Base-by-base conservation (phyloP, 495 filamentous ascomycete genomes). In the Penicillium argentinense region DNA sequence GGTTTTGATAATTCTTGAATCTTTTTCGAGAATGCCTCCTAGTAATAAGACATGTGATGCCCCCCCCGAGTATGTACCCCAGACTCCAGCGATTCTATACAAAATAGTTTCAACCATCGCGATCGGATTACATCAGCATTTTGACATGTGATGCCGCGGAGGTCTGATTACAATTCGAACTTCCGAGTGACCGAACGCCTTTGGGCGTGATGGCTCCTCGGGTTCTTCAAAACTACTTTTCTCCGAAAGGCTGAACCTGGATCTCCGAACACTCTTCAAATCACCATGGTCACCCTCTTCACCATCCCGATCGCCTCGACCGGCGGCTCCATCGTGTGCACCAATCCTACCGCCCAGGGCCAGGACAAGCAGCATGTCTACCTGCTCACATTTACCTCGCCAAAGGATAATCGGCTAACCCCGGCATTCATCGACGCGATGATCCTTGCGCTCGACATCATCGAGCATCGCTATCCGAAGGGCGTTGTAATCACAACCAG, bases 401-500 rank as follows among this genome's bases (percentile, higher is more conserved):
- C 84, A 1, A 74, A 79, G 6, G 88, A 92, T 63, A 92, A 91
- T 65, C 77, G 88, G n/a, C 72, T 91, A 13, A 86, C 79, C 1
- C 79, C 80, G 1, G 52, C 69, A 16, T 85, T 88, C 56, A 85
- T 81, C 68, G 68, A 78, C 33, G 73, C 87, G 24, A 53, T 91
- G 16, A 56, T 86, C 23, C 72, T 83, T 12, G 83, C 87, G 3
- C 80, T 91, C 47, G 85, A 91, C 59, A 77, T 85, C 22, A 63
- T 92, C 50, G 86, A 91, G 53, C 78, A 83, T 39, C 67, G 76
- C 8, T 78, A 82, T 49, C 74, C 78, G 0, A 80, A 78, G 23
- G 88, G 88, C 34, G 87, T 91, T 0, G 68, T 89, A 3, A 64
- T 92, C 21, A 91, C 88, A 1, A 92, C 88, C 5, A 83, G 77